Conservation (phyloP, 164 flowering plant species). For the Cinnamomum micranthum region DNA sequence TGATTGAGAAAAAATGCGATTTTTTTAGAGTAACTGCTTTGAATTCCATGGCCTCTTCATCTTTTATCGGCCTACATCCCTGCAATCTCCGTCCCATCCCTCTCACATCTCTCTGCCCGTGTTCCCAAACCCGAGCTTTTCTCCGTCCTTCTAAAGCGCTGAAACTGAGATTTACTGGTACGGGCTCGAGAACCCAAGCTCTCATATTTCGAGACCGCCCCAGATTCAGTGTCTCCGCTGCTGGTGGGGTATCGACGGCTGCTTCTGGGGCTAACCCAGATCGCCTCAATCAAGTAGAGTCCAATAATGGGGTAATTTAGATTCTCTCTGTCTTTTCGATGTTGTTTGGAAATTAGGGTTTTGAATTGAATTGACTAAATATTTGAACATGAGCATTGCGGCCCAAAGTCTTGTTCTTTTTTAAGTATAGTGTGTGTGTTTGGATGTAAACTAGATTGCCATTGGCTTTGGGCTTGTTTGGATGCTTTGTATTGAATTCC, state of each 20-base stretch:
- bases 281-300: conserved; percentile 21
- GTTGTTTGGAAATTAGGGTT: background rate
- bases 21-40: background rate
- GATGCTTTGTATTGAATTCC: background rate
- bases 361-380: background rate
- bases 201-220: conserved; percentile 1
- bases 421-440: background rate
- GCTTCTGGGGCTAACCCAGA: conserved; percentile 44
- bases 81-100: conserved; percentile 29
- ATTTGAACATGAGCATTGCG: background rate
- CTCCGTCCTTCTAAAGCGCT: conserved; percentile 17
- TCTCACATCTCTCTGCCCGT: conserved; percentile 26
- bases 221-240: conserved; percentile 3
- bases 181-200: conserved; percentile 11
- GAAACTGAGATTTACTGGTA: conserved; percentile 16
- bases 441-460: background rate
- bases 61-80: background rate
- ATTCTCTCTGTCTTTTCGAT: background rate
- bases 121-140: conserved; percentile 23
- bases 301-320: conserved; percentile 23
- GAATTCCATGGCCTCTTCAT: conserved; percentile 1
- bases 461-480: background rate
- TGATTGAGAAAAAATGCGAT: background rate
- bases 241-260: conserved; percentile 22
- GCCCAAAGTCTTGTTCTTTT: background rate